Evolutionary conservation across 768 basidiomycete species (phyloP).

Genomic region (Mrakia hoshinonis): DNA sequence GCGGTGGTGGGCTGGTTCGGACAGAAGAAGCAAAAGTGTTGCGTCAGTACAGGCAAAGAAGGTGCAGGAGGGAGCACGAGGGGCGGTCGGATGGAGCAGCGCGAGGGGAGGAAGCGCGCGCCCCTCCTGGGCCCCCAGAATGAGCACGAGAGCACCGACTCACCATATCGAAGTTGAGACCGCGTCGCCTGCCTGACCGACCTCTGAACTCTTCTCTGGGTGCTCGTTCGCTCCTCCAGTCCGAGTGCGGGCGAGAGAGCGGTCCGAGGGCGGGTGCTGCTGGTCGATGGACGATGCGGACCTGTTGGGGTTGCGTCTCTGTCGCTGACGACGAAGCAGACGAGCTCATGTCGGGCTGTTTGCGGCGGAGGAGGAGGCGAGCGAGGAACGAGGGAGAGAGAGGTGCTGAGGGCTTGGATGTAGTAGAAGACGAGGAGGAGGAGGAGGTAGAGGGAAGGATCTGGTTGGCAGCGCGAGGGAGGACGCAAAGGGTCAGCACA

Average conservation of each 20-base stretch:
- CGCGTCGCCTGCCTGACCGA: background rate
- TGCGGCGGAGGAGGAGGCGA: background rate
- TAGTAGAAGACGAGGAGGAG: background rate
- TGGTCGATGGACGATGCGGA: conserved; percentile 11
- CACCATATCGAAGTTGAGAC: background rate
- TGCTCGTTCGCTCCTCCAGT: background rate
- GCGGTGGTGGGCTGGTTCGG: background rate
- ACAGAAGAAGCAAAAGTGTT: background rate
- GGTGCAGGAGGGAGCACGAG: background rate
- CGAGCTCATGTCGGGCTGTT: background rate
- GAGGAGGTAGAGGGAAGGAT: conserved; percentile 3
- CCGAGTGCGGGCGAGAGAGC: background rate
- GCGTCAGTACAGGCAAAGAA: background rate
- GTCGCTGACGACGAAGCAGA: background rate
- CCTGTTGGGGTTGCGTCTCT: background rate
- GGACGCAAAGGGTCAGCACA: background rate
- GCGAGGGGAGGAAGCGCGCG: no score
- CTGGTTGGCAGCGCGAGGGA: no score
- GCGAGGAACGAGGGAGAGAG: background rate
- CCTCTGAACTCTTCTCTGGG: background rate
- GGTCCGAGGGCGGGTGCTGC: conserved; percentile 8
- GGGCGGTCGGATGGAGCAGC: background rate
- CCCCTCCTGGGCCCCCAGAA: no score
- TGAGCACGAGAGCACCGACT: background rate
- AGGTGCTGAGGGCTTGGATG: no score